Conservation (phyloP, 306 rosid species). For the Mucuna pruriens region DNA sequence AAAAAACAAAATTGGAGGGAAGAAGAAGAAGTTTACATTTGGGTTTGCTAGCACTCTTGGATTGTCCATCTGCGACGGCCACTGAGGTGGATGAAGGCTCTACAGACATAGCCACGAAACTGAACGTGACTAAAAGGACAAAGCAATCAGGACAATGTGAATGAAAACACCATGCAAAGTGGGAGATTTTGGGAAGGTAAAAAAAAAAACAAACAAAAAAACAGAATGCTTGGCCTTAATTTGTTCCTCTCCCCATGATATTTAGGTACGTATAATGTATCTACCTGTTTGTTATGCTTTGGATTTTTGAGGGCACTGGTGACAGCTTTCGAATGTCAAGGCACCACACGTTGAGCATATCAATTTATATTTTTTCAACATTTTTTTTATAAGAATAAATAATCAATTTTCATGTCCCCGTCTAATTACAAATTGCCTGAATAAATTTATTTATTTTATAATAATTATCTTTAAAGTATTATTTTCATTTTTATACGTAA, state of each 20-base stretch:
- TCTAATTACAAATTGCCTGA: no score
- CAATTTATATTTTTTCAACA: not conserved
- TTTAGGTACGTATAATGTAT: not conserved
- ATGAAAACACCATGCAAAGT: not conserved
- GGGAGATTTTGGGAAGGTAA: not conserved
- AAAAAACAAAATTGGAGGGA: not conserved
- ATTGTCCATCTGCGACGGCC: slow-evolving; percentile 22
- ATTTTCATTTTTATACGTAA: no score
- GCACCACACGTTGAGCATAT: not conserved
- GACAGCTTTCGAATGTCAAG: not conserved
- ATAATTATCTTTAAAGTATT: no score
- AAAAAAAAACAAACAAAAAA: not conserved
- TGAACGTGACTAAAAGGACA: slow-evolving; percentile 16
- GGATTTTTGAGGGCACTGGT: not conserved
- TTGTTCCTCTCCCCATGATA: not conserved
- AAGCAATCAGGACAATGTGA: slow-evolving; percentile 8
- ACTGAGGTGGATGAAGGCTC: slow-evolving; percentile 36
- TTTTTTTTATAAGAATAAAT: no score
- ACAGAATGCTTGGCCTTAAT: not conserved
- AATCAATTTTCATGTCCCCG: no score
- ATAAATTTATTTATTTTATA: no score
- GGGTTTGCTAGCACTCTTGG: slow-evolving; percentile 49
- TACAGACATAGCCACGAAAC: slow-evolving; percentile 36
- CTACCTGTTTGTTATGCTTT: not conserved
- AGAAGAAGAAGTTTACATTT: slow-evolving; percentile 31